phyloP scores from a whole-genome alignment of 345 rosid genomes.

The Noccaea bulbosa region DNA sequence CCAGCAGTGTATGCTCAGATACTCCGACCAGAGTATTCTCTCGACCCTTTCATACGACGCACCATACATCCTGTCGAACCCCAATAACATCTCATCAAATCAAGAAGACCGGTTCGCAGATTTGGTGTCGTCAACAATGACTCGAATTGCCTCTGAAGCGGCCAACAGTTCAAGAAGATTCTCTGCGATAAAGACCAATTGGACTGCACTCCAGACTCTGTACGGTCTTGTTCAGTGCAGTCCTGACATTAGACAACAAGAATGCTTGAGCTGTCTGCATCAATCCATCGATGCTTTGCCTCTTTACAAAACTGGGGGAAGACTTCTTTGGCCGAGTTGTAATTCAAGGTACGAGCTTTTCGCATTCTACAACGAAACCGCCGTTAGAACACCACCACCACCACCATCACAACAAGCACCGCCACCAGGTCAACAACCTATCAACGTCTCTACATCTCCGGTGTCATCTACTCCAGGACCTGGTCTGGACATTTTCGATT shows the following conservation, averaged over 20 bases:
- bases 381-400: constrained; percentile 1
- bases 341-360: constrained; percentile 40
- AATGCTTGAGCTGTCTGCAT: constrained; percentile 42
- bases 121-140: too few species aligned
- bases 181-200: background rate
- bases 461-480: background rate
- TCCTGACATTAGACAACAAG: constrained; percentile 41
- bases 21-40: constrained; percentile 28
- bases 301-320: too few species aligned
- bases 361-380: constrained; percentile 36
- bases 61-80: too few species aligned
- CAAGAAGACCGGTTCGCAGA: too few species aligned
- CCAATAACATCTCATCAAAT: too few species aligned
- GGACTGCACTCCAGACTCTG: background rate
- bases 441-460: constrained; percentile 5
- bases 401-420: background rate
- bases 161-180: too few species aligned
- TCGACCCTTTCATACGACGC: too few species aligned
- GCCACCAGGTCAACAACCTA: too few species aligned
- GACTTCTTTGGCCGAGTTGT: constrained; percentile 41
- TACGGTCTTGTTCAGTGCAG: constrained; percentile 55
- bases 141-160: too few species aligned
- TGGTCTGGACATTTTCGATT: background rate
- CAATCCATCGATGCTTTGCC: too few species aligned
- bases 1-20: constrained; percentile 45